Conservation (phyloP, 1,284 basidiomycete genomes). For the Hymenochaete sp. region DNA sequence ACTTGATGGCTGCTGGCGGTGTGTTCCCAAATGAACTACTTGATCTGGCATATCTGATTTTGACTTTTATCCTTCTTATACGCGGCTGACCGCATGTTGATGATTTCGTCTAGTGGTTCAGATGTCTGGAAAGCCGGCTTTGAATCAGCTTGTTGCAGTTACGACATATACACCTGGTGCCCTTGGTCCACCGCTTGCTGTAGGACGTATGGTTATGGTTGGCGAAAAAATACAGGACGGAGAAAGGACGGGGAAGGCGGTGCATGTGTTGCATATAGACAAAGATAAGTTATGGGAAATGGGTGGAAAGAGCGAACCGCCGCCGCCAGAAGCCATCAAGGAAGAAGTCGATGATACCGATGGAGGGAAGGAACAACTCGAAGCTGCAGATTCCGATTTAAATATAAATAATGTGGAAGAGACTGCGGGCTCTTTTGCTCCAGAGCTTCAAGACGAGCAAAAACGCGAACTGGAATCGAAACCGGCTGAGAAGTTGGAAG, state of each 20-base stretch:
- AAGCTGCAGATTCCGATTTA: background rate
- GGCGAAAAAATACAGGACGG: slow-evolving; percentile 34
- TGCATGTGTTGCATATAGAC: slow-evolving; percentile 58
- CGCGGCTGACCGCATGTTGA: no score
- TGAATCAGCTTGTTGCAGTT: slow-evolving; percentile 46
- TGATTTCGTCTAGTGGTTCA: no score
- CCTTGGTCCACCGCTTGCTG: slow-evolving; percentile 50
- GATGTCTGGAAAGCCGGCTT: background rate
- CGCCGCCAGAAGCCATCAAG: slow-evolving; percentile 27
- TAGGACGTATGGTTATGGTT: slow-evolving; percentile 60
- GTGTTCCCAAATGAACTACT: slow-evolving; percentile 23
- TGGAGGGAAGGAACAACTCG: no score
- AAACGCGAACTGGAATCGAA: no score
- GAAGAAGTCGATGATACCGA: no score
- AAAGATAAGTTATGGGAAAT: slow-evolving; percentile 65
- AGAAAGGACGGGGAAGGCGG: slow-evolving; percentile 65
- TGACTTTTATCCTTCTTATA: no score
- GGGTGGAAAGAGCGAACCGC: slow-evolving; percentile 50
- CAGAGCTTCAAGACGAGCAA: slow-evolving; percentile 23
- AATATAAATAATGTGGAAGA: slow-evolving; percentile 19
- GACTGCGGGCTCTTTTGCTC: slow-evolving; percentile 14
- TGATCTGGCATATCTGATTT: slow-evolving; percentile 7
- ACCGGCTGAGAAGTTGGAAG: no score
- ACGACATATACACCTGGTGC: slow-evolving; percentile 36
- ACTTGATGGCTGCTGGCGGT: slow-evolving; percentile 78